Conservation (phyloP, 139 green algal species). For the Chlamydomonas sphaeroides region DNA sequence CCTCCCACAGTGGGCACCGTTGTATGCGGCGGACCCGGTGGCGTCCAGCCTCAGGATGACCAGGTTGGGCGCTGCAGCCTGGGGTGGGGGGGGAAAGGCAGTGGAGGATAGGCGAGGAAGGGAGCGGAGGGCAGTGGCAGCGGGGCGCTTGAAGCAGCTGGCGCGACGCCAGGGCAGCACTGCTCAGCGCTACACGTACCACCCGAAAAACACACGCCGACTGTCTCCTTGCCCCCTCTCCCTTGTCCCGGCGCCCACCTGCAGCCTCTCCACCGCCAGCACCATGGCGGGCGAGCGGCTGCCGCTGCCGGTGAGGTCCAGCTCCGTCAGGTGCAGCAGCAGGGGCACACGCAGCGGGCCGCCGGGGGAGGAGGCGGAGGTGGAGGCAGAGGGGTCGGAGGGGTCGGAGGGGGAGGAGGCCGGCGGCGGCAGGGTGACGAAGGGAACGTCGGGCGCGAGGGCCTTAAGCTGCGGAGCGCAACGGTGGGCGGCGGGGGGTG, state of each 20-base stretch:
- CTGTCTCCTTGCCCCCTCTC: background rate
- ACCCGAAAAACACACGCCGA: background rate
- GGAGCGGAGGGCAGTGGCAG: background rate
- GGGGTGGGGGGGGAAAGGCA: background rate
- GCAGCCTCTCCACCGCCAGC: constrained; percentile 26
- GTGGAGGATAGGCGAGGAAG: background rate
- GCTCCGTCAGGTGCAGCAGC: constrained; percentile 32
- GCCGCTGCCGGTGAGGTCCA: constrained; percentile 31
- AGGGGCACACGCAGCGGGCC: background rate
- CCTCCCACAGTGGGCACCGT: too few relatives aligned
- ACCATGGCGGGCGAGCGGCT: background rate
- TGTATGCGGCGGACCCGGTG: background rate
- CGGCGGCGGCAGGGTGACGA: constrained; percentile 10
- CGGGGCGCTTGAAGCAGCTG: too few relatives aligned
- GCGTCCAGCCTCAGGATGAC: constrained; percentile 3
- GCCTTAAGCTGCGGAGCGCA: constrained; percentile 7
- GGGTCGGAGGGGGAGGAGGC: background rate
- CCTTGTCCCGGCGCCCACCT: background rate
- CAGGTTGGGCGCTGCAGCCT: constrained; percentile 21
- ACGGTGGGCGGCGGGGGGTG: too few relatives aligned
- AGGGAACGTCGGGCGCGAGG: background rate
- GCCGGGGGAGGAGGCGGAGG: background rate
- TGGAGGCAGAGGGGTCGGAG: background rate
- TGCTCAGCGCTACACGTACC: too few relatives aligned
- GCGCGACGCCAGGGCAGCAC: too few relatives aligned